phyloP scores from a whole-genome alignment of 2,329 filamentous ascomycete genomes.

The Fusarium transvaalense region DNA sequence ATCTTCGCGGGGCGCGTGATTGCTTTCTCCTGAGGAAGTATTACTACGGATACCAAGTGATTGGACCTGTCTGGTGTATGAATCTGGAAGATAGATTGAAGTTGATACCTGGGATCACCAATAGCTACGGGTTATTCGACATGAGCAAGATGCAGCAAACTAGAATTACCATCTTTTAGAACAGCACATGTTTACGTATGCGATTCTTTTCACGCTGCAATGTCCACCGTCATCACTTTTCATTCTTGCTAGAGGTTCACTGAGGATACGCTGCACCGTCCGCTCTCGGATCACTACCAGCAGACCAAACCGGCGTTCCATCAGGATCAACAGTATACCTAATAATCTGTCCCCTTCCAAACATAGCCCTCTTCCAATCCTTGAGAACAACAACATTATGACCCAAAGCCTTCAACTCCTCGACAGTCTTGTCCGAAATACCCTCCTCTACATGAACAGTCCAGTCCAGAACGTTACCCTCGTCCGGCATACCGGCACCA shows the following conservation, averaged over 20 bases:
- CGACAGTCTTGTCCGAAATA: constrained; percentile 75
- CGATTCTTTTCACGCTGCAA: too few relatives aligned
- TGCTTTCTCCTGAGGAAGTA: background rate
- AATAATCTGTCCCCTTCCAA: constrained; percentile 91
- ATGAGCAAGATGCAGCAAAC: background rate
- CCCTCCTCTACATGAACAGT: constrained; percentile 87
- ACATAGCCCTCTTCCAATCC: constrained; percentile 75
- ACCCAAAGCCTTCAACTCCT: constrained; percentile 76
- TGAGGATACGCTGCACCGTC: constrained; percentile 78
- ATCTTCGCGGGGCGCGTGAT: background rate
- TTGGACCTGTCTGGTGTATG: too few relatives aligned
- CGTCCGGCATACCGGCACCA: constrained; percentile 76
- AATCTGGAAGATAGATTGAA: too few relatives aligned
- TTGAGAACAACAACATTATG: constrained; percentile 78
- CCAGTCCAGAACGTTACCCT: constrained; percentile 68
- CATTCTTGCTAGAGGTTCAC: too few relatives aligned
- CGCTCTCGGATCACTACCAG: constrained; percentile 87
- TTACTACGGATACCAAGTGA: background rate
- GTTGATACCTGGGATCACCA: too few relatives aligned
- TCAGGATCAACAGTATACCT: constrained; percentile 80
- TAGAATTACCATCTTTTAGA: constrained; percentile 4
- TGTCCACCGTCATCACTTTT: too few relatives aligned
- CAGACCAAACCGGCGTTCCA: constrained; percentile 81
- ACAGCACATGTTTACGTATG: too few relatives aligned
- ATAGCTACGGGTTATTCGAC: background rate